Evolutionary conservation across 2,329 filamentous ascomycete species (phyloP).

Genomic region (Penicillium sp.): DNA sequence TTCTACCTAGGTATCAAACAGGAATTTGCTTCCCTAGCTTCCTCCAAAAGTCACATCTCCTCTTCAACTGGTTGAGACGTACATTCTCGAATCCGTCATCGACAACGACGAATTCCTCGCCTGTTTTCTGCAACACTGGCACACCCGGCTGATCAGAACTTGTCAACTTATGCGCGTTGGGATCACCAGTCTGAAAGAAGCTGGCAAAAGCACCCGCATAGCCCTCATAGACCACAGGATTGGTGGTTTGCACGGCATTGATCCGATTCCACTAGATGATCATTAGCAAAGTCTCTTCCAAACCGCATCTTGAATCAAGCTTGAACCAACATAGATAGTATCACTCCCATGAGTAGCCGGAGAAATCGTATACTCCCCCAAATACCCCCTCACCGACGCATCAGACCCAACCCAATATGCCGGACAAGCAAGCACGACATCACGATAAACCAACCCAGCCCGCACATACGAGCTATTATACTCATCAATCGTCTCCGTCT

Average conservation of each 20-base stretch:
- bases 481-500: slow-evolving; percentile 50
- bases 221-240: slow-evolving; percentile 60
- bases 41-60: slow-evolving; percentile 61
- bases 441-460: slow-evolving; percentile 62
- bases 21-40: slow-evolving; percentile 52
- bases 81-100: slow-evolving; percentile 51
- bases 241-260: slow-evolving; percentile 56
- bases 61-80: slow-evolving; percentile 44
- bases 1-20: no score
- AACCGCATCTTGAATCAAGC: neutral
- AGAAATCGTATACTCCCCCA: slow-evolving; percentile 64
- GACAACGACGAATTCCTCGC: slow-evolving; percentile 57
- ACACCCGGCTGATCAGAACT: slow-evolving; percentile 46
- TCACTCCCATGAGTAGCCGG: slow-evolving; percentile 65
- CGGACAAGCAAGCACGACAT: slow-evolving; percentile 64
- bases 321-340: slow-evolving; percentile 55
- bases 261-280: slow-evolving; percentile 59
- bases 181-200: slow-evolving; percentile 64
- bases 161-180: slow-evolving; percentile 62
- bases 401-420: slow-evolving; percentile 60
- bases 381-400: slow-evolving; percentile 52
- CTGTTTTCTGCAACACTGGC: slow-evolving; percentile 45
- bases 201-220: slow-evolving; percentile 64
- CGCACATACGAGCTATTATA: slow-evolving; percentile 59
- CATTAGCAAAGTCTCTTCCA: neutral